Evolutionary conservation across 2,329 filamentous ascomycete species (phyloP).

Genomic region (Curvularia eragrostidis): DNA sequence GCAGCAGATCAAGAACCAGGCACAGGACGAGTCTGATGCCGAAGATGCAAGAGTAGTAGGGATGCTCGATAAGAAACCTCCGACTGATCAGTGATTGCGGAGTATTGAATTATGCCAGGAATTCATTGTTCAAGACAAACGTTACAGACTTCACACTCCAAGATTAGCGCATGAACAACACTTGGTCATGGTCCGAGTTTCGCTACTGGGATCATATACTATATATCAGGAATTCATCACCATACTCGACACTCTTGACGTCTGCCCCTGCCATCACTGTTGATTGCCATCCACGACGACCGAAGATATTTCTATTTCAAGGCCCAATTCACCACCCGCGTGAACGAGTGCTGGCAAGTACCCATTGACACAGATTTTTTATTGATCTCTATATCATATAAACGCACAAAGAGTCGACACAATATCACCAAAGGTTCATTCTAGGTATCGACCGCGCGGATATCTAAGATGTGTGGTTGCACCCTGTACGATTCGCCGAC

Average conservation of each 20-base stretch:
- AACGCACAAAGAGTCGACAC: too few relatives aligned
- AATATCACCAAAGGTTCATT: not conserved
- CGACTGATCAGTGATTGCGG: conserved; percentile 35
- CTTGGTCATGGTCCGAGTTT: conserved; percentile 18
- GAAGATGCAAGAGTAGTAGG: conserved; percentile 26
- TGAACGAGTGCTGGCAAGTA: not conserved
- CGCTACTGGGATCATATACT: conserved; percentile 15
- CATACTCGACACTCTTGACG: conserved; percentile 13
- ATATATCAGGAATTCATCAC: conserved; percentile 27
- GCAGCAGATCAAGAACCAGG: conserved; percentile 72
- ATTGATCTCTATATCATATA: not conserved
- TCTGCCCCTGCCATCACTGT: conserved; percentile 3
- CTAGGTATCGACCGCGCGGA: not conserved
- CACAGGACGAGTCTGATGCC: conserved; percentile 55
- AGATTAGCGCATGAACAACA: conserved; percentile 11
- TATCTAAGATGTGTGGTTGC: conserved; percentile 55
- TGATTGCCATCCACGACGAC: conserved; percentile 1
- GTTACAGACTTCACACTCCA: conserved; percentile 18
- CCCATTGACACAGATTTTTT: not conserved
- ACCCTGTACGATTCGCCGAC: conserved; percentile 54
- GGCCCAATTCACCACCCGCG: not conserved
- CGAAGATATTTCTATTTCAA: not conserved
- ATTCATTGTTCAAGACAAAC: conserved; percentile 21
- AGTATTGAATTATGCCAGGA: conserved; percentile 12
- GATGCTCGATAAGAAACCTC: conserved; percentile 43